Evolutionary conservation across 116 monocot species (phyloP).

Genomic region (Dioscorea cayenensis): DNA sequence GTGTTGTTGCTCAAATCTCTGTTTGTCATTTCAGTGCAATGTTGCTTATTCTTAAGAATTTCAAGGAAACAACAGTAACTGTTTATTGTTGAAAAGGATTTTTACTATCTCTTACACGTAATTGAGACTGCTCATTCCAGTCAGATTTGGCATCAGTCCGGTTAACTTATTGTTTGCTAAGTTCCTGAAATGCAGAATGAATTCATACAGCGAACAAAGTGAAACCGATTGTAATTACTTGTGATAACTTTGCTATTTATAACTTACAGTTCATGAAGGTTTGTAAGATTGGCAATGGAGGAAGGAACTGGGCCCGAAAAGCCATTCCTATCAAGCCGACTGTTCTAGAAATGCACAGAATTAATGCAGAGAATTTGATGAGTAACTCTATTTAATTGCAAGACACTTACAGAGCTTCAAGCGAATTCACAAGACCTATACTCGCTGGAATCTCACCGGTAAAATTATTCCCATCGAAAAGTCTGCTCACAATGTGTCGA

Average conservation of each 20-base stretch:
- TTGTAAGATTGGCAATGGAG: slow-evolving; percentile 50
- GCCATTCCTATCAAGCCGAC: slow-evolving; percentile 65
- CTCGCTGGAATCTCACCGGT: slow-evolving; percentile 65
- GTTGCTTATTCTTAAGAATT: too few species aligned
- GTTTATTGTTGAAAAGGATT: too few species aligned
- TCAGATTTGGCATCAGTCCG: slow-evolving; percentile 69
- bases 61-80: too few species aligned
- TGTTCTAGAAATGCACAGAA: slow-evolving; percentile 17
- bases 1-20: slow-evolving; percentile 93
- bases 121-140: slow-evolving; percentile 51
- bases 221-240: too few species aligned
- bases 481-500: slow-evolving; percentile 30
- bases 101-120: slow-evolving; percentile 48
- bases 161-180: slow-evolving; percentile 68
- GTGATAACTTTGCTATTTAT: neutral
- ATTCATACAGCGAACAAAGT: neutral
- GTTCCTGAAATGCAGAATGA: slow-evolving; percentile 32
- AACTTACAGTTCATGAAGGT: slow-evolving; percentile 71
- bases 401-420: slow-evolving; percentile 72
- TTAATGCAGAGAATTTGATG: neutral
- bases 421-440: slow-evolving; percentile 41
- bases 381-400: neutral
- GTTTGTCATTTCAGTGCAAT: slow-evolving; percentile 18
- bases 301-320: slow-evolving; percentile 53
- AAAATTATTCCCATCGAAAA: slow-evolving; percentile 80